Evolutionary conservation across 768 basidiomycete genomes (phyloP), one percentile per base, ranked within the genome.

Genomic region (Leccinum olivaceopallidum): DNA sequence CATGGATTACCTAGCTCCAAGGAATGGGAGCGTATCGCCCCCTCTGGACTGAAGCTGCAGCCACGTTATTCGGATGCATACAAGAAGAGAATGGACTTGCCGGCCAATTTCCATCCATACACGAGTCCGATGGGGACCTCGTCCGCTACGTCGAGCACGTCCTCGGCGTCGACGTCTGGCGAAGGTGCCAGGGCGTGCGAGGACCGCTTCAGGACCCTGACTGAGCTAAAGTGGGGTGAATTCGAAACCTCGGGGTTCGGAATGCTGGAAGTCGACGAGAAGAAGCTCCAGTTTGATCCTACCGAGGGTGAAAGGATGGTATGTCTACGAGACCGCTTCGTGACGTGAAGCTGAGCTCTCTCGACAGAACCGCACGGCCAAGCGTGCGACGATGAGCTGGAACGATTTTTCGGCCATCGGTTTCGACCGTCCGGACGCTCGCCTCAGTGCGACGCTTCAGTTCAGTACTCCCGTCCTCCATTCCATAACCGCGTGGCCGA

Each of bases 161-260:
- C 70, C 6, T 76, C 76, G 4, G 74, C 78, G 26, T 75, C 76
- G n/a, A 67, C 69, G 1, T 63, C 76, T 6, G 67, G 69, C 37
- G 74, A 75, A 57, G 78, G 76, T 8, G 69, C 59, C 10, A 77
- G 80, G 47, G 76, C 79, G 44, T 81, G 81, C 13, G 88, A 88
- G 62, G 89, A 89, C 58, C 80, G 87, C 12, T 96, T 92, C 75
- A 81, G 86, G 57, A 92, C 85, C 61, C 70, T 95, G 64, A 90
- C 93, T 0, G 92, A 96, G 60, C 76, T 95, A 63, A 90, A 88
- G 68, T 97, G 95, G 95, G 93, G 93, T 7, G 87, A 91, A 70
- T 98, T 97, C 68, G 93, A 95, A 78, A 76, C 81, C 42, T 81
- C 86, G 75, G 95, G 95, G 0, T 97, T 98, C 63, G 83, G 84